Evolutionary conservation across 495 filamentous ascomycete species (phyloP), one percentile per base, ranked within the genome.

Genomic region (Glonium stellatum): DNA sequence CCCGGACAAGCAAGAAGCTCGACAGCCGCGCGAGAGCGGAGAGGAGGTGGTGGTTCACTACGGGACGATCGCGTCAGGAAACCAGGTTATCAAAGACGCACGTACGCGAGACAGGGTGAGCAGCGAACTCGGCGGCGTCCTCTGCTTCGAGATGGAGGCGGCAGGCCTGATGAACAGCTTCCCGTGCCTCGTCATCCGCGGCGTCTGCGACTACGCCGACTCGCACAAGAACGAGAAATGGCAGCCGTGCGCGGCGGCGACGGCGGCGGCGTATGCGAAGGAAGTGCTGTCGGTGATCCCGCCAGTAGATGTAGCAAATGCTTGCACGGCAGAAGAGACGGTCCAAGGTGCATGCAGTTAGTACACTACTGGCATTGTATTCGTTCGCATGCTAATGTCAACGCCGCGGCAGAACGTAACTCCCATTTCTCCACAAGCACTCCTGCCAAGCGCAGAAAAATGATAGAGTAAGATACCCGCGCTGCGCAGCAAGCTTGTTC

Each of bases 141-240:
- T n/a, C n/a, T n/a, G n/a, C n/a, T n/a, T n/a, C n/a, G n/a, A n/a
- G n/a, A n/a, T n/a, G n/a, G n/a, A n/a, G n/a, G n/a, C n/a, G n/a
- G n/a, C n/a, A n/a, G n/a, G n/a, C n/a, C n/a, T n/a, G n/a, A n/a
- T n/a, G n/a, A 55, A 59, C 48, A 46, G 34, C 27, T 59, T 66
- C 53, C 54, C 58, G 0, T 63, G 63, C 37, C 60, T 66, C 5
- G 60, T 59, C 15, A 63, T 66, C 25, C 63, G 63, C 39, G 63
- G 63, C 22, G 63, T 63, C 46, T 66, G 63, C 63, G 63, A 66
- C 55, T 66, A 66, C 42, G 37, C 58, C 44, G 63, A 66, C 50
- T 63, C 63, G 27, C 63, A 66, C 44, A 66, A 66, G 63, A 66
- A 66, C 36, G 63, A 66, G 42, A 48, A 5, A 35, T 66, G 63